phyloP scores from a whole-genome alignment of 2,329 filamentous ascomycete species.

The Berkeleyomyces rouxiae region DNA sequence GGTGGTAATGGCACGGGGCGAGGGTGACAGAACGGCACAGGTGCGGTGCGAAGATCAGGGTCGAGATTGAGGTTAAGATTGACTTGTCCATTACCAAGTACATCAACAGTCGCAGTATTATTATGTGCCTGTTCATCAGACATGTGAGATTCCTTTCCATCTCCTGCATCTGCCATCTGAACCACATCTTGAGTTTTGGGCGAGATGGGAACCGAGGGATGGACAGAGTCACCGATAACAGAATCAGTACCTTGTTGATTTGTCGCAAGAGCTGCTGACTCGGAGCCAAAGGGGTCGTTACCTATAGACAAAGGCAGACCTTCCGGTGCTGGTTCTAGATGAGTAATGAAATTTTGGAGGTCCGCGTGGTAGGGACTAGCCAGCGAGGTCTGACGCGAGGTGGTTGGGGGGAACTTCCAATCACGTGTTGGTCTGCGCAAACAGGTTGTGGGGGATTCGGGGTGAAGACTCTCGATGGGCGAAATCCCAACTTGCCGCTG shows the following conservation, averaged over 20 bases:
- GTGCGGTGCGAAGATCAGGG: not conserved
- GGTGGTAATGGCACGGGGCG: not conserved
- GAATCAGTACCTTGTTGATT: not conserved
- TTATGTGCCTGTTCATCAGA: not conserved
- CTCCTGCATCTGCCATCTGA: not conserved
- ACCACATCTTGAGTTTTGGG: not conserved
- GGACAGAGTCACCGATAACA: not conserved
- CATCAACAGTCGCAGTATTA: not conserved
- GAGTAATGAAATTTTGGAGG: not conserved
- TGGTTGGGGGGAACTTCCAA: not conserved
- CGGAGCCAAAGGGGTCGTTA: not conserved
- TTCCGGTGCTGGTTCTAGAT: not conserved
- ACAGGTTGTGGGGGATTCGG: not conserved
- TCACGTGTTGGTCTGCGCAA: not conserved
- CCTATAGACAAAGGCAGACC: not conserved
- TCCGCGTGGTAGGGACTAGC: not conserved
- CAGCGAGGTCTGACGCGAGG: not conserved
- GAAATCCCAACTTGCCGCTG: not conserved
- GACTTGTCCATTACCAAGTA: not conserved
- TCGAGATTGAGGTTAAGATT: not conserved
- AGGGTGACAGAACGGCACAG: not conserved
- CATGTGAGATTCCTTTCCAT: no score
- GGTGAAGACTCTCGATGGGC: not conserved
- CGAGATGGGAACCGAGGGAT: not conserved
- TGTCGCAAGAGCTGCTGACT: not conserved